Percentiles rank a stretch among this genome's conserved stretches.
Conservation (phyloP, 768 basidiomycete species). For the Tricholoma hemisulphureum region DNA sequence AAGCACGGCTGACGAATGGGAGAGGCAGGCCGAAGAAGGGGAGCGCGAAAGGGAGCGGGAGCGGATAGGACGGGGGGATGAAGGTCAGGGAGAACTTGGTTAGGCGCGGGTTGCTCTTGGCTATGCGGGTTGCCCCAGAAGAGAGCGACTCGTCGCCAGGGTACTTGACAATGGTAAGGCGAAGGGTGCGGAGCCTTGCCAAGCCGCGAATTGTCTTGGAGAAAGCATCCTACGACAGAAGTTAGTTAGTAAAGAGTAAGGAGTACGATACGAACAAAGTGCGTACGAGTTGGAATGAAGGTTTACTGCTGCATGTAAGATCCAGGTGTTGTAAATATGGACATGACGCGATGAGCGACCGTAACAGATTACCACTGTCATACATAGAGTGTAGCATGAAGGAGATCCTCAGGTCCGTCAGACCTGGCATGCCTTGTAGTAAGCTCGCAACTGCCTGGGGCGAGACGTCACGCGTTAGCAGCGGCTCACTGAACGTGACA, state of each 20-base stretch:
- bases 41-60: constrained; percentile 46
- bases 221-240: constrained; percentile 51
- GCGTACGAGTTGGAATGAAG: constrained; percentile 71
- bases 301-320: constrained; percentile 63
- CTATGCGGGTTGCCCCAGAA: constrained; percentile 59
- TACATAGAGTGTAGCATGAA: constrained; percentile 74
- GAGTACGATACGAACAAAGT: not conserved
- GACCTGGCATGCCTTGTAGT: constrained; percentile 53
- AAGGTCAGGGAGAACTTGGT: constrained; percentile 62
- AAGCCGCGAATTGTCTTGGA: constrained; percentile 62
- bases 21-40: constrained; percentile 37
- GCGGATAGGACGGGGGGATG: constrained; percentile 52
- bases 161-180: constrained; percentile 64
- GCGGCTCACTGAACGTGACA: constrained; percentile 62
- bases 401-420: constrained; percentile 59
- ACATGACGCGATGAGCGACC: constrained; percentile 64
- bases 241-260: not conserved
- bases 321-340: constrained; percentile 64
- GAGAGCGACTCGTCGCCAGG: constrained; percentile 62
- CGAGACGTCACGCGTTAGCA: constrained; percentile 66
- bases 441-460: constrained; percentile 58
- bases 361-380: constrained; percentile 68
- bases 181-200: constrained; percentile 59
- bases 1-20: constrained; percentile 41
- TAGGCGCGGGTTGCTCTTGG: constrained; percentile 66